A percentile compares a stretch with the other conserved stretches of the same genome.
These are phyloP conservation scores for Ampelomyces quisqualis DNA, from an alignment of 2,329 filamentous ascomycete genomes.

Conservation along the genomic window DNA sequence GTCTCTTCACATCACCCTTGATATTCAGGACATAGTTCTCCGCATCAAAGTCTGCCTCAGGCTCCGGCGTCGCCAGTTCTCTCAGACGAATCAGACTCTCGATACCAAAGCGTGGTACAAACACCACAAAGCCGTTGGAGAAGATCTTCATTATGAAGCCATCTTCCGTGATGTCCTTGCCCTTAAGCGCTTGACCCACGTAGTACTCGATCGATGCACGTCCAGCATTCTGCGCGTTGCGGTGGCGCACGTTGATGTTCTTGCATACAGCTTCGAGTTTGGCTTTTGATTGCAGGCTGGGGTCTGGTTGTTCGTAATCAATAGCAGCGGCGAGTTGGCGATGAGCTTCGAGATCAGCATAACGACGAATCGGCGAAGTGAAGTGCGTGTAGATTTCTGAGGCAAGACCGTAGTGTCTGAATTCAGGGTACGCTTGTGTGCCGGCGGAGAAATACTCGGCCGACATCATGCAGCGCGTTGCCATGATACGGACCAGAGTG, in stretches of 20 bases:
- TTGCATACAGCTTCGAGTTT: conserved; percentile 93
- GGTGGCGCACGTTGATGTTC: conserved; percentile 96
- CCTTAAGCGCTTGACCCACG: conserved; percentile 92
- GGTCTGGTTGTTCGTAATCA: conserved; percentile 83
- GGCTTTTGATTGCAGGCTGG: conserved; percentile 74
- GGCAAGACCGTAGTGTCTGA: conserved; percentile 94
- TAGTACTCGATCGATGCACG: conserved; percentile 96
- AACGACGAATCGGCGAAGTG: conserved; percentile 93
- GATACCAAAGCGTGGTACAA: conserved; percentile 93
- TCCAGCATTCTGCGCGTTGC: conserved; percentile 94
- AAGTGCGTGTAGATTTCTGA: conserved; percentile 99
- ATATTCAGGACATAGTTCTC: conserved; percentile 77
- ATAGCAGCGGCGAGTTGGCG: conserved; percentile 94
- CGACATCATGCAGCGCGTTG: conserved; percentile 98
- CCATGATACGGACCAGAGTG: conserved; percentile 94
- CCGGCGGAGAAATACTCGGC: conserved; percentile 98
- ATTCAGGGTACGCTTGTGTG: conserved; percentile 88
- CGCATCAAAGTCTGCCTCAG: conserved; percentile 78
- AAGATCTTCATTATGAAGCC: conserved; percentile 97
- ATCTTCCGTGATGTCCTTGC: conserved; percentile 72
- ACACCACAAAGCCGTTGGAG: conserved; percentile 94
- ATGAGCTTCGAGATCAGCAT: conserved; percentile 94
- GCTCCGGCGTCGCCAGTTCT: conserved; percentile 74
- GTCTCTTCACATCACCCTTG: conserved; percentile 56
- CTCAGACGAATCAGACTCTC: conserved; percentile 85